Percentiles rank a stretch among this genome's conserved stretches.
Conservation (phyloP, 2,329 filamentous ascomycete species). For the Fusarium sp. region DNA sequence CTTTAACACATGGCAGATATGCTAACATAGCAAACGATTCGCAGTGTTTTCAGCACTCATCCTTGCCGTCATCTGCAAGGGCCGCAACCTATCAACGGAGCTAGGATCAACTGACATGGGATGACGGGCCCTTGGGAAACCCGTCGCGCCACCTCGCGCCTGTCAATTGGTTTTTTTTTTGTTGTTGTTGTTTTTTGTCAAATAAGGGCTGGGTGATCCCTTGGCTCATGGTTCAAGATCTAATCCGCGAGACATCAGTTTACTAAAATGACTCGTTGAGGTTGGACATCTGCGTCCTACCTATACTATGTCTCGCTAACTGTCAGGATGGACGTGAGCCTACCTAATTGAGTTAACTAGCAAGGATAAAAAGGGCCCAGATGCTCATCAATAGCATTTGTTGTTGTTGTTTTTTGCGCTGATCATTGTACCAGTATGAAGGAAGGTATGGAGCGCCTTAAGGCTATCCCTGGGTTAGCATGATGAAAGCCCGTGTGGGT, state of each 20-base stretch:
- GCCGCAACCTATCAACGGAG: conserved; percentile 46
- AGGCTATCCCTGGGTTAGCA: conserved; percentile 21
- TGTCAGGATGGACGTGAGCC: conserved; percentile 1
- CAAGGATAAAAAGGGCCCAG: conserved; percentile 21
- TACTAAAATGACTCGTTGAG: conserved; percentile 1
- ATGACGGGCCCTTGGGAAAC: conserved; percentile 33
- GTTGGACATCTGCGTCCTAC: neutral
- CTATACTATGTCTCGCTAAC: neutral
- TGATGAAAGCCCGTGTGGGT: conserved; percentile 7
- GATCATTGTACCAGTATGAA: conserved; percentile 17
- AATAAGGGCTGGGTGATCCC: conserved; percentile 35
- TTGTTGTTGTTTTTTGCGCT: conserved; percentile 23
- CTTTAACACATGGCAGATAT: conserved; percentile 39
- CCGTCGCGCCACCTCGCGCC: conserved; percentile 38
- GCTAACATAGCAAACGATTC: conserved; percentile 33
- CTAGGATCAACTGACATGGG: conserved; percentile 37
- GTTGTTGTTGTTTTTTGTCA: conserved; percentile 5
- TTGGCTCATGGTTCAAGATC: conserved; percentile 34
- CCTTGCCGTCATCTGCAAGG: conserved; percentile 48
- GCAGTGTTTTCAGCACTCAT: conserved; percentile 37
- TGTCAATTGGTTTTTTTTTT: conserved; percentile 36
- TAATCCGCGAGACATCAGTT: conserved; percentile 14
- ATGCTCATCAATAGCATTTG: conserved; percentile 27
- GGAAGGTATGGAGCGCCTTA: conserved; percentile 1
- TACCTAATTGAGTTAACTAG: neutral